Conservation (phyloP, 2,329 filamentous ascomycete genomes). For the Scedosporium aurantiacum region DNA sequence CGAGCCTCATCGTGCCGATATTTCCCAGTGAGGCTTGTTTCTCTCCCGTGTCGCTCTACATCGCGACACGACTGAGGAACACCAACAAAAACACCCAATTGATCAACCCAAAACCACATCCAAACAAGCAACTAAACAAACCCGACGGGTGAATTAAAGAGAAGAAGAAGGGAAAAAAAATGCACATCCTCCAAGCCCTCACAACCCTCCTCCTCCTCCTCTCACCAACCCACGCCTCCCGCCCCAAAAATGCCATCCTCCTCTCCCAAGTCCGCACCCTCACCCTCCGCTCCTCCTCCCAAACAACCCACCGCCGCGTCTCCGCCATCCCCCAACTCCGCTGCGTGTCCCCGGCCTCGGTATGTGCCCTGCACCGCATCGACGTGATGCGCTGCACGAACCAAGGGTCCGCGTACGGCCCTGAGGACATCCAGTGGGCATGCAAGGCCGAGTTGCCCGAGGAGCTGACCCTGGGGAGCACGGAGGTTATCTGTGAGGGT, state of each 20-base stretch:
- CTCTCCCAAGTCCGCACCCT: constrained; percentile 60
- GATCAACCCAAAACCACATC: not conserved
- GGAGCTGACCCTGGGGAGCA: constrained; percentile 62
- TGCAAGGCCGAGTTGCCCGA: constrained; percentile 56
- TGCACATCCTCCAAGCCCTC: not conserved
- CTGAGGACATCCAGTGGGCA: constrained; percentile 81
- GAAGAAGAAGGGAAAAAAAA: not conserved
- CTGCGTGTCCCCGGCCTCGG: constrained; percentile 56
- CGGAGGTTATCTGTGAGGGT: constrained; percentile 88
- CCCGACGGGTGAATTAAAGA: not conserved
- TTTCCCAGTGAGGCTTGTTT: no score
- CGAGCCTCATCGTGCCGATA: no score
- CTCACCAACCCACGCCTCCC: constrained; percentile 6
- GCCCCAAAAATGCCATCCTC: constrained; percentile 41
- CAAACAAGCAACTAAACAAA: not conserved
- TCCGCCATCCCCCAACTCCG: constrained; percentile 65
- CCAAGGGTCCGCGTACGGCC: constrained; percentile 65
- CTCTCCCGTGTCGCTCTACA: no score
- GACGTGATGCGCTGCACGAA: constrained; percentile 87
- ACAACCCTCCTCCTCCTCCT: not conserved
- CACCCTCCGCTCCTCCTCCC: constrained; percentile 56
- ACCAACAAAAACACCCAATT: no score
- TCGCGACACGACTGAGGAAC: no score
- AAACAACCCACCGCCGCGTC: constrained; percentile 68
- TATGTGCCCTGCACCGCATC: constrained; percentile 58